These are phyloP conservation scores for Sphagnum contortum DNA, from an alignment of 225 moss, liverwort and hornwort species.

Conservation along the genomic window DNA sequence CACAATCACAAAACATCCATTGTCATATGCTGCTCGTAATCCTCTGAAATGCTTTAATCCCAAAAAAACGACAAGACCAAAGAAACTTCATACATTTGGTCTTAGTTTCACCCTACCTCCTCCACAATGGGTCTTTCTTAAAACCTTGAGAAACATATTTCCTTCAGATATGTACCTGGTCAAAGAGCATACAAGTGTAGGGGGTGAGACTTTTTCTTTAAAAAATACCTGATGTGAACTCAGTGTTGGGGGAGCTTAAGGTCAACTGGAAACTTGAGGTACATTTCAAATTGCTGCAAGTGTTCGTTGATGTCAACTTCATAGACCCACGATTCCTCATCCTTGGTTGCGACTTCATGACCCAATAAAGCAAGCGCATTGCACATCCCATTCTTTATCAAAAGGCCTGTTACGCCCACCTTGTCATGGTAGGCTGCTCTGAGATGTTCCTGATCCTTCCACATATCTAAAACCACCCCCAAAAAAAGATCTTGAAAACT, in stretches of 20 bases:
- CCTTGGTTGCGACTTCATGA: constrained; percentile 13
- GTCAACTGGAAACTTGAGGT: constrained; percentile 42
- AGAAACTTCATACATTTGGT: background rate
- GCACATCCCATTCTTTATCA: constrained; percentile 88
- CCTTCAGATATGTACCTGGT: background rate
- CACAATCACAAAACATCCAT: background rate
- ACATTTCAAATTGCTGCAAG: constrained; percentile 73
- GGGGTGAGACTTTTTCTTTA: too few relatives aligned
- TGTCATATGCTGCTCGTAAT: too few relatives aligned
- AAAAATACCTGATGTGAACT: constrained; percentile 29
- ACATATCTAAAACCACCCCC: constrained; percentile 48
- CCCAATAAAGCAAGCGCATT: constrained; percentile 52
- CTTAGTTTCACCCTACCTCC: background rate
- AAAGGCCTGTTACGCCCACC: constrained; percentile 57
- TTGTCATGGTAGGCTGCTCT: constrained; percentile 66
- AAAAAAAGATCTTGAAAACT: background rate
- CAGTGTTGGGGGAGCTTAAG: constrained; percentile 27
- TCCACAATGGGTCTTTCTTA: background rate
- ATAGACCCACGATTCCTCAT: constrained; percentile 53
- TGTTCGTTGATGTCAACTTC: constrained; percentile 59
- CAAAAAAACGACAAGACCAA: too few relatives aligned
- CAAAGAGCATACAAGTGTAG: background rate
- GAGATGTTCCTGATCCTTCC: constrained; percentile 56
- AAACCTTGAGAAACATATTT: background rate
- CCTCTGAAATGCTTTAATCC: too few relatives aligned